phyloP scores from a whole-genome alignment of 805 yeast genomes.

The Komagataella mondaviorum region DNA sequence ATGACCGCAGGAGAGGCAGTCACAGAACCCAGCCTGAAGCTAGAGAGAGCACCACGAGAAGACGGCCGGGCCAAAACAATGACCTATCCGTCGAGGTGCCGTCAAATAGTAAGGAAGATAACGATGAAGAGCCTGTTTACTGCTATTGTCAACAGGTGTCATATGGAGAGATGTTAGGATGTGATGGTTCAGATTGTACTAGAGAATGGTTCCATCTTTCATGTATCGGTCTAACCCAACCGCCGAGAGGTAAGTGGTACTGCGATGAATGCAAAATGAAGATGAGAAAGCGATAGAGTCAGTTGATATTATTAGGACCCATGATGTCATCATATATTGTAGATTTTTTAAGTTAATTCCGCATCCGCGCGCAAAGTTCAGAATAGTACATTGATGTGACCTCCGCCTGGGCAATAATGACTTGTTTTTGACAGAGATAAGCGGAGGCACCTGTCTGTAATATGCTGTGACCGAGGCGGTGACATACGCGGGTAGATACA shows the following conservation, averaged over 20 bases:
- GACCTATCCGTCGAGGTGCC: neutral
- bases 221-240: conserved; percentile 74
- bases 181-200: conserved; percentile 88
- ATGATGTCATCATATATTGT: neutral
- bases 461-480: neutral
- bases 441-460: neutral
- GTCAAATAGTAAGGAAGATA: neutral
- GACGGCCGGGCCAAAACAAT: neutral
- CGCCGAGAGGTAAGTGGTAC: conserved; percentile 81
- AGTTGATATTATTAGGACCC: too few relatives aligned
- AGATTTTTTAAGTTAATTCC: neutral
- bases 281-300: neutral
- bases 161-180: conserved; percentile 98
- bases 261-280: conserved; percentile 47
- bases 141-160: conserved; percentile 96
- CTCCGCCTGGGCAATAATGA: too few relatives aligned
- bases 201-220: conserved; percentile 95
- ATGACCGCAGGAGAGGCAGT: neutral
- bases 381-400: too few relatives aligned
- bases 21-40: neutral
- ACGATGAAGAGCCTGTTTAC: conserved; percentile 62
- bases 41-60: neutral
- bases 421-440: neutral
- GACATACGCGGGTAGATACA: neutral
- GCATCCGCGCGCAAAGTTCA: too few relatives aligned